Percentiles rank a stretch among this genome's conserved stretches.
Evolutionary conservation across 1,284 basidiomycete genomes (phyloP).

Genomic region (Cutaneotrichosporon mucoides): DNA sequence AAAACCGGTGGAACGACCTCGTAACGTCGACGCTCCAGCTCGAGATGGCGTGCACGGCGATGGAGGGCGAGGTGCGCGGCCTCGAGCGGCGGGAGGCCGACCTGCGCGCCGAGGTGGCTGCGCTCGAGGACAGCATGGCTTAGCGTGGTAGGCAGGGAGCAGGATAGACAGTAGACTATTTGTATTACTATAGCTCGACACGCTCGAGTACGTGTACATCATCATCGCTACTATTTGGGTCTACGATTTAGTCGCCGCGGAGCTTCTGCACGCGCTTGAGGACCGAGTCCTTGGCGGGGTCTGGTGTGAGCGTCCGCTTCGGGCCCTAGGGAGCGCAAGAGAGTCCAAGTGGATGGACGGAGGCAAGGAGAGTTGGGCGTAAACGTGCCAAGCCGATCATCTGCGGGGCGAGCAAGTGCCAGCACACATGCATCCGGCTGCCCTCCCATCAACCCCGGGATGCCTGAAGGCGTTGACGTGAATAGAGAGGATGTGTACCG

Average conservation of each 20-base stretch:
- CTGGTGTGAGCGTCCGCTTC: slow-evolving; percentile 52
- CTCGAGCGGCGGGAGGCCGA: slow-evolving; percentile 37
- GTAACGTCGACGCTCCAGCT: slow-evolving; percentile 45
- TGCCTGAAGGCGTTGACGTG: too few species aligned
- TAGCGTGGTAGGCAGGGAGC: too few species aligned
- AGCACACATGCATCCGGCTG: too few species aligned
- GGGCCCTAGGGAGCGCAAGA: too few species aligned
- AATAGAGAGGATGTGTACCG: too few species aligned
- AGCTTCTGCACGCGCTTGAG: slow-evolving; percentile 97
- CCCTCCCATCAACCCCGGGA: too few species aligned
- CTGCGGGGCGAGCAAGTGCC: too few species aligned
- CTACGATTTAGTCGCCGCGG: slow-evolving; percentile 64
- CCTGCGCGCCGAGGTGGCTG: slow-evolving; percentile 37
- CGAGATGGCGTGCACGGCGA: slow-evolving; percentile 46
- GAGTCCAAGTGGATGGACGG: too few species aligned
- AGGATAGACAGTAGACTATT: slow-evolving; percentile 1
- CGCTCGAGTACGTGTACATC: background rate
- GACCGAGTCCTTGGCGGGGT: slow-evolving; percentile 94
- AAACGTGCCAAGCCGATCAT: too few species aligned
- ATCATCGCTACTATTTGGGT: background rate
- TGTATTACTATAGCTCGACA: slow-evolving; percentile 4
- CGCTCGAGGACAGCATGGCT: slow-evolving; percentile 23
- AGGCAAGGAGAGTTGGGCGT: too few species aligned
- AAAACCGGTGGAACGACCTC: slow-evolving; percentile 46
- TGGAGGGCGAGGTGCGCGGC: slow-evolving; percentile 44